Conservation (phyloP, 805 yeast genomes). For the Candida sphagnicola region DNA sequence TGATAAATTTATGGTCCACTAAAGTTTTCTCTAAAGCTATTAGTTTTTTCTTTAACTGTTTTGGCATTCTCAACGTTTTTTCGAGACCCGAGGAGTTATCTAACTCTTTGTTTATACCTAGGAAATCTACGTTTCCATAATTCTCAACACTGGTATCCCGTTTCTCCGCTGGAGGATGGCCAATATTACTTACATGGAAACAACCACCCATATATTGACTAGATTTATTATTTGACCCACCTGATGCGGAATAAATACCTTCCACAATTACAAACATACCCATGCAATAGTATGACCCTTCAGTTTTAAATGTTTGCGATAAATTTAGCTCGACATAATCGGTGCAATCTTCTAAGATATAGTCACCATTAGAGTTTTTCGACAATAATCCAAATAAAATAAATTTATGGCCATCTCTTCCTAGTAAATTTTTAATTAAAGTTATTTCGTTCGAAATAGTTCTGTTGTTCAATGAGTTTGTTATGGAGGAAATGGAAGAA, state of each 20-base stretch:
- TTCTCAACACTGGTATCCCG: constrained; percentile 64
- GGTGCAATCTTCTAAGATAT: constrained; percentile 76
- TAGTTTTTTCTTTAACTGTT: constrained; percentile 51
- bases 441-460: constrained; percentile 45
- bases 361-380: constrained; percentile 59
- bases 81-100: constrained; percentile 27
- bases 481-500: constrained; percentile 41
- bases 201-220: constrained; percentile 35
- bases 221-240: constrained; percentile 35
- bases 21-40: constrained; percentile 53
- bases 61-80: constrained; percentile 53
- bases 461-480: constrained; percentile 16
- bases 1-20: constrained; percentile 53
- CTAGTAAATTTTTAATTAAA: constrained; percentile 76
- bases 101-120: constrained; percentile 35
- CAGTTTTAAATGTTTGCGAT: constrained; percentile 56
- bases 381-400: constrained; percentile 73
- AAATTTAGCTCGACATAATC: constrained; percentile 70
- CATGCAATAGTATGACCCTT: constrained; percentile 60
- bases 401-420: constrained; percentile 76
- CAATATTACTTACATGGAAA: constrained; percentile 71
- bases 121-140: constrained; percentile 75
- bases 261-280: constrained; percentile 82
- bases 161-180: constrained; percentile 86
- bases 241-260: constrained; percentile 74